These are phyloP conservation scores for Tuber umbilicatum DNA, from an alignment of 495 filamentous ascomycete species.

Conservation along the genomic window DNA sequence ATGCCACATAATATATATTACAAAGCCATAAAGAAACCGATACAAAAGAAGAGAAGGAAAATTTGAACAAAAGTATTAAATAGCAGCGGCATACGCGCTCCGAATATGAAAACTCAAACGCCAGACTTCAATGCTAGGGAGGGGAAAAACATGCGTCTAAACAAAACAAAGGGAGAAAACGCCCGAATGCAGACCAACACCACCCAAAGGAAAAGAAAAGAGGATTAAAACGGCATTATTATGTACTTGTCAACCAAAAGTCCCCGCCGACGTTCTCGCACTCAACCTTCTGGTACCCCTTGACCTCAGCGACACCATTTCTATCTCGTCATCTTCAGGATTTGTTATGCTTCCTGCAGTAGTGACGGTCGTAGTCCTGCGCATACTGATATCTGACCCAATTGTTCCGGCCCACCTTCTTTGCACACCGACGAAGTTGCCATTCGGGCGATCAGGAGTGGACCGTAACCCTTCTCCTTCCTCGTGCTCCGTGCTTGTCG, in stretches of 20 bases:
- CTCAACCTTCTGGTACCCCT: constrained; percentile 13
- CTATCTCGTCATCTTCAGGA: constrained; percentile 9
- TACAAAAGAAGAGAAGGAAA: background rate
- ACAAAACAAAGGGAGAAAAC: background rate
- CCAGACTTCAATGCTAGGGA: background rate
- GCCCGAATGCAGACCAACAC: background rate
- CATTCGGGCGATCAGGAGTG: constrained; percentile 7
- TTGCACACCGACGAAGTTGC: background rate
- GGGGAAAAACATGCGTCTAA: background rate
- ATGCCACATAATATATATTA: background rate
- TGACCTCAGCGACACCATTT: constrained; percentile 25
- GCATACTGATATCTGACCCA: constrained; percentile 17
- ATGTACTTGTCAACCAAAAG: constrained; percentile 28
- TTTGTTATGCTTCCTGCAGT: constrained; percentile 12
- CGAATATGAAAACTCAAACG: background rate
- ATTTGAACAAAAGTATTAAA: background rate
- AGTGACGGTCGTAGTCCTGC: constrained; percentile 9
- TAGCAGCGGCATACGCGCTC: background rate
- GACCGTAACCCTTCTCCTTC: constrained; percentile 19
- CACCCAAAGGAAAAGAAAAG: background rate
- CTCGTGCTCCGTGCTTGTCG: constrained; percentile 27
- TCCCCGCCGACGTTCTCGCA: constrained; percentile 28
- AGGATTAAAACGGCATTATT: background rate
- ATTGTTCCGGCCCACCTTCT: constrained; percentile 8
- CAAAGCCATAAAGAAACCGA: background rate